These are phyloP conservation scores for Hygrocybe coccinea DNA, from an alignment of 768 basidiomycete genomes.

Conservation along the genomic window DNA sequence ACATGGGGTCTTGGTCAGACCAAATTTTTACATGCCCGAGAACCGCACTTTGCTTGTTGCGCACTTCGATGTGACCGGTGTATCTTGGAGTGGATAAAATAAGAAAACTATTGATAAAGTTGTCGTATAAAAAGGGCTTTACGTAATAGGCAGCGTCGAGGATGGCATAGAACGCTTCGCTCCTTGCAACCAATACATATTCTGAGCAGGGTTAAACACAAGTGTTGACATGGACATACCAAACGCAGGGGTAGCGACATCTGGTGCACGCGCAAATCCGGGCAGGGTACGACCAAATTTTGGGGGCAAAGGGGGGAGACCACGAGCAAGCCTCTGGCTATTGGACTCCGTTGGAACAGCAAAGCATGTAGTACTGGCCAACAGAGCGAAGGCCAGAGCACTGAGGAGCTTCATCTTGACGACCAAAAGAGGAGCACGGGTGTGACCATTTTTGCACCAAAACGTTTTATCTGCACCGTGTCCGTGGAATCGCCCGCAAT, in stretches of 20 bases:
- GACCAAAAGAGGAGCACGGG: neutral
- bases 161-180: neutral
- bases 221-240: slow-evolving; percentile 16
- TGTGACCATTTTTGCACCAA: neutral
- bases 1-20: slow-evolving; percentile 26
- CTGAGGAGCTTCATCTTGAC: neutral
- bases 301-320: slow-evolving; percentile 39
- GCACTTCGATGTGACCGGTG: slow-evolving; percentile 36
- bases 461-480: neutral
- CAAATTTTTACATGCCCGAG: slow-evolving; percentile 35
- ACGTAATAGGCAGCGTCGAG: neutral
- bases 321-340: slow-evolving; percentile 41
- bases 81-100: slow-evolving; percentile 20
- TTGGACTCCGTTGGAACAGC: slow-evolving; percentile 30
- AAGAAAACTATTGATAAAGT: slow-evolving; percentile 7
- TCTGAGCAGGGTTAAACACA: neutral
- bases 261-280: slow-evolving; percentile 16
- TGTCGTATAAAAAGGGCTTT: slow-evolving; percentile 1
- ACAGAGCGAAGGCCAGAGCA: neutral
- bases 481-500: neutral
- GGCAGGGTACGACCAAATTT: slow-evolving; percentile 31
- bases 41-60: slow-evolving; percentile 24
- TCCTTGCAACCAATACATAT: neutral
- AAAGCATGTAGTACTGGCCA: neutral
- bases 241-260: slow-evolving; percentile 24